Conservation (phyloP, 805 yeast species). For the Wickerhamiella lipophila region DNA sequence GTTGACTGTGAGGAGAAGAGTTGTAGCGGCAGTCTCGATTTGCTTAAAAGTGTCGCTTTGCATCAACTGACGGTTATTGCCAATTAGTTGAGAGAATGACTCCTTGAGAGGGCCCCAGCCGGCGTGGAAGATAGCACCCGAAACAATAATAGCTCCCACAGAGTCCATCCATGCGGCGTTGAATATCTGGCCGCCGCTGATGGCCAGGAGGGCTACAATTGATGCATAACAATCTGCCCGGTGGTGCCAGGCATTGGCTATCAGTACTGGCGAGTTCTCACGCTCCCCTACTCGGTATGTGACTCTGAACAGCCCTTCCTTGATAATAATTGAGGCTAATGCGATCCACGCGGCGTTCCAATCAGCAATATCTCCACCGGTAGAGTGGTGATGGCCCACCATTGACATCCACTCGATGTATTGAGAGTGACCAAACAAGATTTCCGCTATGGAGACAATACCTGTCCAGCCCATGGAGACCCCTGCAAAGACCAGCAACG, state of each 20-base stretch:
- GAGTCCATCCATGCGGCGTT: conserved; percentile 80
- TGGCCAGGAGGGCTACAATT: conserved; percentile 76
- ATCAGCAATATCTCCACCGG: conserved; percentile 39
- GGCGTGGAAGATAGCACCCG: conserved; percentile 67
- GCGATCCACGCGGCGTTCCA: conserved; percentile 97
- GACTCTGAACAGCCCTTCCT: conserved; percentile 77
- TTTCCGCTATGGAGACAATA: conserved; percentile 30
- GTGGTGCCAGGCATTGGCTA: conserved; percentile 99
- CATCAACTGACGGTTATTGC: conserved; percentile 30
- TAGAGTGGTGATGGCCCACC: conserved; percentile 34
- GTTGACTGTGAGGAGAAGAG: conserved; percentile 11
- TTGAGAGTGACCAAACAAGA: conserved; percentile 17
- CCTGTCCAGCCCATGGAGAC: conserved; percentile 84
- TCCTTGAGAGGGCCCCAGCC: conserved; percentile 63
- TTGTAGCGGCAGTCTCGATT: conserved; percentile 13
- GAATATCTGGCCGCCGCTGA: conserved; percentile 69
- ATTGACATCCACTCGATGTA: conserved; percentile 13
- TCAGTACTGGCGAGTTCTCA: conserved; percentile 74
- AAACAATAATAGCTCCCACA: conserved; percentile 80
- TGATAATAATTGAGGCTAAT: conserved; percentile 69
- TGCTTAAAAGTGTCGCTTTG: conserved; percentile 15
- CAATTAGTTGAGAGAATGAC: conserved; percentile 67
- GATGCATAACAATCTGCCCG: conserved; percentile 90
- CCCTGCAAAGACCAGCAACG: conserved; percentile 76
- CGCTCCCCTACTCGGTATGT: conserved; percentile 68